Evolutionary conservation across 345 rosid genomes (phyloP).

Genomic region (Gossypium herbaceum): DNA sequence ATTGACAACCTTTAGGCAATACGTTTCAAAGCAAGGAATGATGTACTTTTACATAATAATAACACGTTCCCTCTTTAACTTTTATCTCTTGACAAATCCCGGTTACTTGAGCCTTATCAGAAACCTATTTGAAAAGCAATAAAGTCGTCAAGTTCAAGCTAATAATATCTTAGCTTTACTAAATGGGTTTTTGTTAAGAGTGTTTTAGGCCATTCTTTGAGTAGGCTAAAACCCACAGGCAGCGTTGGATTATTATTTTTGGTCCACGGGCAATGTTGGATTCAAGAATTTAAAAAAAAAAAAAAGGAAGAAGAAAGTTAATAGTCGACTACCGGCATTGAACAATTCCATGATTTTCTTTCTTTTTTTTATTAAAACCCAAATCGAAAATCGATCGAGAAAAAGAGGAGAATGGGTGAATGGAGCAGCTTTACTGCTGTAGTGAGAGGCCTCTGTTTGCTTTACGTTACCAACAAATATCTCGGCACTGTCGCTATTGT

Average conservation of each 20-base stretch:
- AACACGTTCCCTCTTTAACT: not conserved
- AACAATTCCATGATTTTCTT: not conserved
- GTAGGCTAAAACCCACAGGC: not conserved
- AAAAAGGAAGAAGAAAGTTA: too few species aligned
- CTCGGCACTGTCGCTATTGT: constrained; percentile 41
- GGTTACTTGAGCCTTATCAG: too few species aligned
- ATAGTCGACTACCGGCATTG: too few species aligned
- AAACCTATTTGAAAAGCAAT: too few species aligned
- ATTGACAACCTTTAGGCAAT: not conserved
- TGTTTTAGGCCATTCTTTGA: too few species aligned
- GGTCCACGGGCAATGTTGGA: too few species aligned
- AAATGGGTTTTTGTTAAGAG: too few species aligned
- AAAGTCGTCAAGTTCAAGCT: not conserved
- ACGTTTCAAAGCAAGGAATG: too few species aligned
- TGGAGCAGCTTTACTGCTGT: constrained; percentile 8
- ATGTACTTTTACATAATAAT: too few species aligned
- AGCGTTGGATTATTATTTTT: not conserved
- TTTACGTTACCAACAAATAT: constrained; percentile 46
- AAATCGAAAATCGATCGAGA: not conserved
- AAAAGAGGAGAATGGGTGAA: not conserved
- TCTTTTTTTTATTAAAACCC: not conserved
- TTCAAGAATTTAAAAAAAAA: not conserved
- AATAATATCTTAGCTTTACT: not conserved
- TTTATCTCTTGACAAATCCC: not conserved
- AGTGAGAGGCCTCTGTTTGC: constrained; percentile 35